A percentile compares a stretch with the other conserved stretches of the same genome.
phyloP scores from a whole-genome alignment of 257 asterid genomes.

The Linderniella brevidens region DNA sequence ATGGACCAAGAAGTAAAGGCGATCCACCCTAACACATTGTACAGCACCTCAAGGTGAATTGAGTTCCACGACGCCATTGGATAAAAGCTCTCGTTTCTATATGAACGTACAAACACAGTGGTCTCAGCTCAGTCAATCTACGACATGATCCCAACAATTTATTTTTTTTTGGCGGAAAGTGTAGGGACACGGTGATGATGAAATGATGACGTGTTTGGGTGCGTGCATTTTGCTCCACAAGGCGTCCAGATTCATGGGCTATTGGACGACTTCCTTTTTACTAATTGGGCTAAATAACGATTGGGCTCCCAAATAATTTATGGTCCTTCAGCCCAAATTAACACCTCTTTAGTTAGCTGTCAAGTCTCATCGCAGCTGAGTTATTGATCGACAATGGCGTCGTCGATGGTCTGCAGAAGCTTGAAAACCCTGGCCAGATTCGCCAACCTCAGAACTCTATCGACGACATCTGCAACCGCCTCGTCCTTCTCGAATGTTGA shows the following conservation, averaged over 20 bases:
- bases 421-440: slow-evolving; percentile 22
- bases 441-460: background rate
- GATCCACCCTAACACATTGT: slow-evolving; percentile 57
- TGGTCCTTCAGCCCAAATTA: too few relatives aligned
- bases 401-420: slow-evolving; percentile 25
- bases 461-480: too few relatives aligned
- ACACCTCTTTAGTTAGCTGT: too few relatives aligned
- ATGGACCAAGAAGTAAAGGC: slow-evolving; percentile 64
- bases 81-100: background rate
- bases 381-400: slow-evolving; percentile 35
- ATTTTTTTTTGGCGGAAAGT: too few relatives aligned
- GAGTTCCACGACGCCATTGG: slow-evolving; percentile 58
- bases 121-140: too few relatives aligned
- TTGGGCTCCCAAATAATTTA: slow-evolving; percentile 2
- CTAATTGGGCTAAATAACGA: background rate
- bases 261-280: background rate
- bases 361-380: too few relatives aligned
- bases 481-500: too few relatives aligned
- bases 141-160: too few relatives aligned
- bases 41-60: slow-evolving; percentile 25
- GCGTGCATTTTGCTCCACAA: too few relatives aligned
- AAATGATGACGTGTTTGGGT: background rate
- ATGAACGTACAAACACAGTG: background rate
- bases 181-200: background rate
- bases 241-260: background rate